Conservation (phyloP, 805 yeast species). For the Yarrowia osloensis region DNA sequence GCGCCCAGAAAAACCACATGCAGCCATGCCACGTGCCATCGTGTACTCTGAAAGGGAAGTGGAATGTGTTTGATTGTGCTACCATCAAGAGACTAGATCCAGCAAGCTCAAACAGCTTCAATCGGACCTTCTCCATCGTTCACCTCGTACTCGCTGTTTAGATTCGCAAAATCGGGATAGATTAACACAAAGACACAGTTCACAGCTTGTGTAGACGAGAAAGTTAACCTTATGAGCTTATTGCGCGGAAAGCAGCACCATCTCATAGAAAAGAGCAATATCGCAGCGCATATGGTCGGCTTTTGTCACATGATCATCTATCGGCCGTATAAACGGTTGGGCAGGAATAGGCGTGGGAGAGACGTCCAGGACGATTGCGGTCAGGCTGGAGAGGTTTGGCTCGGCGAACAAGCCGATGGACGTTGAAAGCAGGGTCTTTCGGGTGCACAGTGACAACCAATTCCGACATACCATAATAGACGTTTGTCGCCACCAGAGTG, state of each 20-base stretch:
- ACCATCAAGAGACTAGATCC: neutral
- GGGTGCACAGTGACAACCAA: neutral
- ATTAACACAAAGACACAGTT: conserved; percentile 21
- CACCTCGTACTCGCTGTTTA: neutral
- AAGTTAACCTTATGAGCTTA: neutral
- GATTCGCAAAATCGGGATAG: conserved; percentile 1
- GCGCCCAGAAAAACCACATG: neutral
- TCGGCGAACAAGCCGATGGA: neutral
- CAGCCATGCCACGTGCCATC: neutral
- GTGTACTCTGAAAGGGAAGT: neutral
- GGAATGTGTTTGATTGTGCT: neutral
- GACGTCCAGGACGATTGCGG: neutral
- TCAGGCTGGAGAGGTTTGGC: neutral
- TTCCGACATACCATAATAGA: neutral
- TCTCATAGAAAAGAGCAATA: neutral
- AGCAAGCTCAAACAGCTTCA: neutral
- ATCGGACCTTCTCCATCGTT: neutral
- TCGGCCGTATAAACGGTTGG: neutral
- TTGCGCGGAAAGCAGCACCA: neutral
- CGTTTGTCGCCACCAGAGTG: neutral
- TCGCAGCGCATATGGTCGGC: neutral
- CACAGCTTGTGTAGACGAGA: neutral
- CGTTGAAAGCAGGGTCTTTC: neutral
- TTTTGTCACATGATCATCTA: conserved; percentile 22
- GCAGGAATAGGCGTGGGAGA: conserved; percentile 2